Conservation (phyloP, 257 asterid genomes). For the Solanum pinnatisectum region DNA sequence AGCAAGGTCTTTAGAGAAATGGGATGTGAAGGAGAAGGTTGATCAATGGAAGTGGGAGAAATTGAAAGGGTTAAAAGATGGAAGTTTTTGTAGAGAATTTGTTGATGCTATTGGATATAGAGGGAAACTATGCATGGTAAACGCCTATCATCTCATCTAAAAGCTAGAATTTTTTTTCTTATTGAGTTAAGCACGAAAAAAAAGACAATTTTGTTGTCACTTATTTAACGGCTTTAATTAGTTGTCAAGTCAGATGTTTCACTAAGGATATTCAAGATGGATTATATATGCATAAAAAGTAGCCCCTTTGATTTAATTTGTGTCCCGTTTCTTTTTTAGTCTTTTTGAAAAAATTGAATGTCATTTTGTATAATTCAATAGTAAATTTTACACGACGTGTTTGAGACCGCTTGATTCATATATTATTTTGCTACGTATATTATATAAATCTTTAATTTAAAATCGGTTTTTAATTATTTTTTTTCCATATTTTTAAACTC, state of each 20-base stretch:
- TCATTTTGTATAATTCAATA: neutral
- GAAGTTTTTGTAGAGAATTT: conserved; percentile 65
- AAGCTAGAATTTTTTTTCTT: fast-evolving
- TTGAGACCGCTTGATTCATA: neutral
- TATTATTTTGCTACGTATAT: neutral
- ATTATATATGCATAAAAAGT: too few species aligned
- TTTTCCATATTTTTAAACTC: neutral
- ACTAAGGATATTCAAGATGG: too few species aligned
- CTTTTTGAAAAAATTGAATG: neutral
- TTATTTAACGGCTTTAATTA: neutral
- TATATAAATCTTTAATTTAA: neutral
- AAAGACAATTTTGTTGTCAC: too few species aligned
- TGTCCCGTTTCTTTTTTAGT: too few species aligned
- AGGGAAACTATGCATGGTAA: conserved; percentile 56
- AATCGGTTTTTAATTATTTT: neutral
- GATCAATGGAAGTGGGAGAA: conserved; percentile 47
- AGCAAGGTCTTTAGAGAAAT: conserved; percentile 55
- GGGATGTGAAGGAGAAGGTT: conserved; percentile 35
- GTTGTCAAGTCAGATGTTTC: too few species aligned
- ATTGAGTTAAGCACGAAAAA: too few species aligned
- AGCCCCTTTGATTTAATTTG: too few species aligned
- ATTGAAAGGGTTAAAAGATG: conserved; percentile 32
- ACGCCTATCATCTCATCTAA: neutral
- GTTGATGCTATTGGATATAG: conserved; percentile 46
- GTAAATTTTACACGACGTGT: neutral